phyloP scores from a whole-genome alignment of 352 stramenopile species.

The Phytophthora lateralis region DNA sequence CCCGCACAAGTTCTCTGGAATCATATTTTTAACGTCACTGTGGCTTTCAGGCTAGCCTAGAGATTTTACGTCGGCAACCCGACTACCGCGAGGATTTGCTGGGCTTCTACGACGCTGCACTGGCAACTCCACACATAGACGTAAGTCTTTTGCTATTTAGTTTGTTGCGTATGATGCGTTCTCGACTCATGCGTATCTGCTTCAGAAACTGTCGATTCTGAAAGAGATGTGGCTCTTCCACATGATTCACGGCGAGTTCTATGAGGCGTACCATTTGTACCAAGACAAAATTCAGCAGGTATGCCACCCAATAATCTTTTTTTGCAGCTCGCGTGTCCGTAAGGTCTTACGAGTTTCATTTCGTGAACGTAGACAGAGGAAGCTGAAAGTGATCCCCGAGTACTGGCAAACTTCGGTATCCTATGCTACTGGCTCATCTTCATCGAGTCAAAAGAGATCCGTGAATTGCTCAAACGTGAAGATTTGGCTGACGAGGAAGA shows the following conservation, averaged over 20 bases:
- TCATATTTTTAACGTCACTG: conserved; percentile 8
- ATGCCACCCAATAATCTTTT: conserved; percentile 1
- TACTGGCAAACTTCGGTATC: conserved; percentile 77
- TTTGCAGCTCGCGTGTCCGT: not conserved
- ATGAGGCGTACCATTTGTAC: conserved; percentile 80
- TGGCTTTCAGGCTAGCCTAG: conserved; percentile 63
- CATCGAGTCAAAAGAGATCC: conserved; percentile 73
- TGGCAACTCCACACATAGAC: conserved; percentile 53
- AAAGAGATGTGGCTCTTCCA: conserved; percentile 82
- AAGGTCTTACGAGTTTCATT: conserved; percentile 3
- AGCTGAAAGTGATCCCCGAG: conserved; percentile 56
- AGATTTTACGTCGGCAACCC: conserved; percentile 69
- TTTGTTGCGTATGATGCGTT: not conserved
- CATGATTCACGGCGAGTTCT: conserved; percentile 74
- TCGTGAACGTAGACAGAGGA: conserved; percentile 33
- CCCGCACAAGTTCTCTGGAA: not conserved
- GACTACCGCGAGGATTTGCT: conserved; percentile 59
- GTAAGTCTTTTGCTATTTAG: conserved; percentile 32
- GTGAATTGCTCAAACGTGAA: conserved; percentile 50
- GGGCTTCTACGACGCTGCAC: conserved; percentile 56
- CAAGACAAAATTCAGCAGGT: conserved; percentile 79
- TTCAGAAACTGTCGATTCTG: conserved; percentile 63
- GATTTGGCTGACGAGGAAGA: conserved; percentile 32
- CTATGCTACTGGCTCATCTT: conserved; percentile 87
- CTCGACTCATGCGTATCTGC: conserved; percentile 10